Base-by-base conservation (phyloP, 2,329 filamentous ascomycete species). In the Teratosphaeria viscida region DNA sequence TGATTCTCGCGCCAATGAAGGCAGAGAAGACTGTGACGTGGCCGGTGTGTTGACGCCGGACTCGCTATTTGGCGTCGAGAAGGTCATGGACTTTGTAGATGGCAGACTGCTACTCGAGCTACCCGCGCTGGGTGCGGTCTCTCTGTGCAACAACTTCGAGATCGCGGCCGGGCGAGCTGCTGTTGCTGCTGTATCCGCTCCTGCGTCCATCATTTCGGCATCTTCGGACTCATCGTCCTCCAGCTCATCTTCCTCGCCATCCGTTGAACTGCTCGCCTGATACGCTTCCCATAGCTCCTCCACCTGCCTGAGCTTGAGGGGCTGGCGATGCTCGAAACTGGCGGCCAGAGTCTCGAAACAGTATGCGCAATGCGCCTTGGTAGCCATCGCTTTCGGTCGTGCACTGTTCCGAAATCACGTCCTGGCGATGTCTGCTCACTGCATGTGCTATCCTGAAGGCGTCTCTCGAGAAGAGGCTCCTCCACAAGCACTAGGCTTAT, bases 261-360 rank as follows among this genome's bases (percentile, higher is more conserved):
- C 73, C 19, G 75, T 64, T 55, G 73, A 71, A n/a, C 64, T 67
- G 60, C 62, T 67, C 23, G 71, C 70, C 49, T 79, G 73, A 68
- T 84, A 80, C 63, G 78, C 74, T 55, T 79, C 77, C 82, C 84
- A 95, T 7, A 87, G 83, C 19, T 83, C 77, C 75, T 92, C 83
- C 61, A 96, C 81, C 64, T 87, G 80, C 52, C 78, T 73, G 27
- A 97, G 83, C 55, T 79, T 80, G 67, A 91, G 79, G 11, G 88
- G 77, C 60, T 85, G 79, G 62, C 87, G 86, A 64, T 82, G 78
- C 66, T 90, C 83, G 66, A 95, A 89, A 62, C 85, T 83, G 58
- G 92, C 87, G 56, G 84, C 81, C 43, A 99, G 85, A 49, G 81
- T 81, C 76, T 99, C 94, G 79, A 99, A 97, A 79, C 92, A 96